Conservation (phyloP, 2,329 filamentous ascomycete species). For the Graphilbum fragrans region DNA sequence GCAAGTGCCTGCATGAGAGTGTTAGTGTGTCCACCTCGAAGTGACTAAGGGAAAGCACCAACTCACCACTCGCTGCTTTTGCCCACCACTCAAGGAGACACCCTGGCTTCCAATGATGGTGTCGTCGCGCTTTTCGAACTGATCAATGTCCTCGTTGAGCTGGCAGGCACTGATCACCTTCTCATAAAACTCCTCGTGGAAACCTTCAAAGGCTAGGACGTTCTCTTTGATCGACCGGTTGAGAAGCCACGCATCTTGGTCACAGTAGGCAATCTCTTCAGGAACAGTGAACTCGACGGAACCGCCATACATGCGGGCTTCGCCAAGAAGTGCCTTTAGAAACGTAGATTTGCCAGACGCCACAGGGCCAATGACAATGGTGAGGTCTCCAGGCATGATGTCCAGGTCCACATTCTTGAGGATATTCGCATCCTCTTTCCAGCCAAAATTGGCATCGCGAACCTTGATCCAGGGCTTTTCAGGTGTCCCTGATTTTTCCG, state of each 20-base stretch:
- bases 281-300: constrained; percentile 12
- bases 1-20: constrained; percentile 23
- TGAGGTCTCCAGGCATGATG: constrained; percentile 13
- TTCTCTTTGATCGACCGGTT: constrained; percentile 26
- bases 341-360: constrained; percentile 31
- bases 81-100: constrained; percentile 17
- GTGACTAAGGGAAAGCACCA: no score
- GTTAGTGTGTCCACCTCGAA: not conserved
- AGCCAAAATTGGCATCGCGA: constrained; percentile 4
- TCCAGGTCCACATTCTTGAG: constrained; percentile 6
- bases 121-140: constrained; percentile 13
- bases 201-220: constrained; percentile 20
- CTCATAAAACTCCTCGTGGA: constrained; percentile 11
- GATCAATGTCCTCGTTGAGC: constrained; percentile 14
- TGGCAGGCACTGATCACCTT: constrained; percentile 16
- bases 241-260: constrained; percentile 29
- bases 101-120: constrained; percentile 16
- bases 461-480: constrained; percentile 3
- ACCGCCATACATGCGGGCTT: constrained; percentile 16
- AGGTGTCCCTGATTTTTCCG: not conserved
- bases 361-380: constrained; percentile 26
- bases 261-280: constrained; percentile 25
- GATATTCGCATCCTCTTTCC: constrained; percentile 3
- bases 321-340: constrained; percentile 24
- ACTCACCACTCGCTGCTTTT: constrained; percentile 17